These are phyloP conservation scores for Coniferiporia sulphurascens DNA, from an alignment of 1,284 basidiomycete genomes.

Conservation along the genomic window DNA sequence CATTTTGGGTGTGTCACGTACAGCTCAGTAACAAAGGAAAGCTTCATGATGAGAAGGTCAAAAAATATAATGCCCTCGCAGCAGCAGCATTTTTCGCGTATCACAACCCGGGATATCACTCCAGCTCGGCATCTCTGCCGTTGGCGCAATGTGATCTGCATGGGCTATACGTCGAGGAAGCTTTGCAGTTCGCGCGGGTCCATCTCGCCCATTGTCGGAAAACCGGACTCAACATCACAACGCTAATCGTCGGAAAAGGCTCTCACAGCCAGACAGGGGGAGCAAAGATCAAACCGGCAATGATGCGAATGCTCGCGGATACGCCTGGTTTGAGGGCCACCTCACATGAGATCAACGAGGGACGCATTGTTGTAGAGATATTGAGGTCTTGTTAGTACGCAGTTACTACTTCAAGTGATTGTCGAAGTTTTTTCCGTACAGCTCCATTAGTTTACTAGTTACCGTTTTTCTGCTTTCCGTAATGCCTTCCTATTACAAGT, in stretches of 20 bases:
- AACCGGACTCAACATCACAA: constrained; percentile 12
- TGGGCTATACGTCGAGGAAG: constrained; percentile 17
- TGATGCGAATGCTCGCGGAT: constrained; percentile 6
- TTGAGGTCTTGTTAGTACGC: not conserved
- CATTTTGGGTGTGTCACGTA: not conserved
- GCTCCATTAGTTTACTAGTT: too few relatives aligned
- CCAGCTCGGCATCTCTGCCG: not conserved
- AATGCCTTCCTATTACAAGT: too few relatives aligned
- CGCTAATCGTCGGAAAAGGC: constrained; percentile 17
- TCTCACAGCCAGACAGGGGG: constrained; percentile 13
- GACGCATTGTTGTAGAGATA: constrained; percentile 15
- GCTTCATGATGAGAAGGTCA: constrained; percentile 12
- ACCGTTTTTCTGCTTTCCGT: too few relatives aligned
- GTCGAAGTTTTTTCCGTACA: not conserved
- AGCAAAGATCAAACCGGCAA: constrained; percentile 17
- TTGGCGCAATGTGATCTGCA: constrained; percentile 14
- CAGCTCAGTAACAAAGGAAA: constrained; percentile 13
- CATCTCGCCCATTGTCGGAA: constrained; percentile 9
- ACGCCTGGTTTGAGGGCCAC: constrained; percentile 6
- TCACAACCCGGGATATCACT: constrained; percentile 4
- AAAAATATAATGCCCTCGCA: constrained; percentile 11
- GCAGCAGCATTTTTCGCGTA: constrained; percentile 9
- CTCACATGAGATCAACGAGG: constrained; percentile 14
- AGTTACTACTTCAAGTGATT: not conserved
- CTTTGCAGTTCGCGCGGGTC: constrained; percentile 7